These are phyloP conservation scores for Cutaneotrichosporon daszewskae DNA, from an alignment of 1,284 basidiomycete genomes.

Conservation along the genomic window DNA sequence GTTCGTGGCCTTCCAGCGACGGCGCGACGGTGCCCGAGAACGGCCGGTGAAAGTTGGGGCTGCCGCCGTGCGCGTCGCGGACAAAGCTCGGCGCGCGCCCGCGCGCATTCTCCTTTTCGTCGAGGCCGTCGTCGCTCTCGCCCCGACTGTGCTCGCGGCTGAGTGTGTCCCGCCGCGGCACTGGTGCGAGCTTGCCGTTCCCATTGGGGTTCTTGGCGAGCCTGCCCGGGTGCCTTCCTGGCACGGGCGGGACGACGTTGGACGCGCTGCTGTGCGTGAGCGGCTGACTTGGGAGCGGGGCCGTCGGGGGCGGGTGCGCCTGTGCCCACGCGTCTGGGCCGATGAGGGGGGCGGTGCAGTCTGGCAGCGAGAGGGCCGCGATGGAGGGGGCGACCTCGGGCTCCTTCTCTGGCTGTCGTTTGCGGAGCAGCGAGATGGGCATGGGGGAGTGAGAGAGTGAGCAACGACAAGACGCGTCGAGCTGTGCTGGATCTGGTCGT, in stretches of 20 bases:
- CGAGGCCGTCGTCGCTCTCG: not conserved
- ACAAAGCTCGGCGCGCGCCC: constrained; percentile 7
- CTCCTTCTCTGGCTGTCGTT: constrained; percentile 4
- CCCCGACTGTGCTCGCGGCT: not conserved
- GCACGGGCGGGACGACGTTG: constrained; percentile 19
- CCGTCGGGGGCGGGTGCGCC: not conserved
- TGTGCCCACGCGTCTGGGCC: constrained; percentile 19
- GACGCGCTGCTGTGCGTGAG: not conserved
- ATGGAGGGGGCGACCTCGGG: constrained; percentile 9
- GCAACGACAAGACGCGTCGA: too few relatives aligned
- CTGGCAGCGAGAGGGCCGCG: constrained; percentile 36
- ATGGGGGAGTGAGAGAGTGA: constrained; percentile 2
- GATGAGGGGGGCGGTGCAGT: constrained; percentile 33
- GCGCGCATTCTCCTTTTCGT: not conserved
- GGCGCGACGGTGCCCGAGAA: constrained; percentile 21
- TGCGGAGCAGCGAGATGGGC: constrained; percentile 17
- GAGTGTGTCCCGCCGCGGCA: not conserved
- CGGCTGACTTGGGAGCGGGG: not conserved
- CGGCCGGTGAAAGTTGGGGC: constrained; percentile 32
- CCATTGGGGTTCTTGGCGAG: constrained; percentile 13
- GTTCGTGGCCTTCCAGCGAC: not conserved
- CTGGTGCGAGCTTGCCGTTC: not conserved
- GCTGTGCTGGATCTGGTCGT: too few relatives aligned
- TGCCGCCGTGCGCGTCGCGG: constrained; percentile 4
- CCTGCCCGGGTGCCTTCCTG: too few relatives aligned